phyloP scores from a whole-genome alignment of 257 asterid species.

The Capsicum rhomboideum region DNA sequence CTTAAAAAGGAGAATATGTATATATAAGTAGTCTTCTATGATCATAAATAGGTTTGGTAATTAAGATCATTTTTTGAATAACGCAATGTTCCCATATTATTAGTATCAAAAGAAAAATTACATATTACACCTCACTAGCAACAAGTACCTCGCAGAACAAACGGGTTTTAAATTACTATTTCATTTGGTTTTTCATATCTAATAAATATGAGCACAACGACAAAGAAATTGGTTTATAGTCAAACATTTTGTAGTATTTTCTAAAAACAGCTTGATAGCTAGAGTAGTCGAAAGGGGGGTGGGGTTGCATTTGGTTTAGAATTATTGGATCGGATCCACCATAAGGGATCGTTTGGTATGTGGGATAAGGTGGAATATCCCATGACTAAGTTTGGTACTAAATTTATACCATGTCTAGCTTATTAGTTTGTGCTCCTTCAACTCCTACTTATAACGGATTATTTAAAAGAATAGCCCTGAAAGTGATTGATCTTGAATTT shows the following conservation, averaged over 20 bases:
- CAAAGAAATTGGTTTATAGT: neutral
- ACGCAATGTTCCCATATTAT: neutral
- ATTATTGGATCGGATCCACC: neutral
- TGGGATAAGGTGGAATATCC: too few relatives aligned
- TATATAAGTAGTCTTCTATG: neutral
- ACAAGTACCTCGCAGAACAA: neutral
- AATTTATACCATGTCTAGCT: too few relatives aligned
- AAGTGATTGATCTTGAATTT: too few relatives aligned
- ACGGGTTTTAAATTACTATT: neutral
- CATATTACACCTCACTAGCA: neutral
- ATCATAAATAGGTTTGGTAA: neutral
- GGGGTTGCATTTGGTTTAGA: neutral
- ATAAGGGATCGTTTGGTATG: too few relatives aligned
- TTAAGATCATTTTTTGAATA: neutral
- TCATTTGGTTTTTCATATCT: neutral
- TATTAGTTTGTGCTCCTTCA: too few relatives aligned
- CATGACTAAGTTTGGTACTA: too few relatives aligned
- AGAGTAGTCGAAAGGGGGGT: neutral
- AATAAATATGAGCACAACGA: neutral
- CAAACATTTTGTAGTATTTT: neutral
- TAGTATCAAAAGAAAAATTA: neutral
- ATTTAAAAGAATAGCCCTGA: too few relatives aligned
- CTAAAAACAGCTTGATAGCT: neutral
- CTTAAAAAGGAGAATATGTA: too few relatives aligned
- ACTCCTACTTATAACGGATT: neutral